phyloP scores from a whole-genome alignment of 2,329 filamentous ascomycete genomes.

The Trichoderma gracile region DNA sequence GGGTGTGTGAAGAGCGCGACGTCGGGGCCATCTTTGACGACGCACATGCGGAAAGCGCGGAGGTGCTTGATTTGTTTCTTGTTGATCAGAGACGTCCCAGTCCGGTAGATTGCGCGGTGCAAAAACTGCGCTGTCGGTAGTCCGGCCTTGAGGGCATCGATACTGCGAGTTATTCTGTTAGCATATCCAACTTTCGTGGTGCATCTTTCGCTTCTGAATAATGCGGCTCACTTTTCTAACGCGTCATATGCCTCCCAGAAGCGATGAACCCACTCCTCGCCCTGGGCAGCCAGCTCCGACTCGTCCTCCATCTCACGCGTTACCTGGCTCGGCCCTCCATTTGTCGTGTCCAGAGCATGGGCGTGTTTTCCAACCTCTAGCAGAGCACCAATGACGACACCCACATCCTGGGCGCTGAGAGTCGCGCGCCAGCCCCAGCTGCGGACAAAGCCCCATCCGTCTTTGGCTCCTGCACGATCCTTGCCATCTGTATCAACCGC shows the following conservation, averaged over 20 bases:
- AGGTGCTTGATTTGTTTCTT: slow-evolving; percentile 94
- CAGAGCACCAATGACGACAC: slow-evolving; percentile 87
- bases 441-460: slow-evolving; percentile 95
- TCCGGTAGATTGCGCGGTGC: slow-evolving; percentile 88
- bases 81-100: slow-evolving; percentile 84
- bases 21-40: slow-evolving; percentile 93
- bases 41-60: slow-evolving; percentile 88
- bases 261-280: slow-evolving; percentile 64
- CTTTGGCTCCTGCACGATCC: slow-evolving; percentile 71
- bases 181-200: not conserved
- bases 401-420: slow-evolving; percentile 87
- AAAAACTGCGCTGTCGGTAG: slow-evolving; percentile 85
- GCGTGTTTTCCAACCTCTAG: slow-evolving; percentile 79
- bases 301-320: slow-evolving; percentile 49
- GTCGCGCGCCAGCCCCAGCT: slow-evolving; percentile 98
- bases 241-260: slow-evolving; percentile 75
- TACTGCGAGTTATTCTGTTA: slow-evolving; percentile 46
- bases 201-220: not conserved
- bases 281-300: slow-evolving; percentile 52
- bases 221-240: slow-evolving; percentile 61
- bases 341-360: slow-evolving; percentile 38
- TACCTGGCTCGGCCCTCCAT: slow-evolving; percentile 35
- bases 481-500: slow-evolving; percentile 69
- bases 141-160: slow-evolving; percentile 73
- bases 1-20: slow-evolving; percentile 90